These are phyloP conservation scores for Neolentinus lepideus DNA, from an alignment of 1,284 basidiomycete genomes.

Conservation along the genomic window DNA sequence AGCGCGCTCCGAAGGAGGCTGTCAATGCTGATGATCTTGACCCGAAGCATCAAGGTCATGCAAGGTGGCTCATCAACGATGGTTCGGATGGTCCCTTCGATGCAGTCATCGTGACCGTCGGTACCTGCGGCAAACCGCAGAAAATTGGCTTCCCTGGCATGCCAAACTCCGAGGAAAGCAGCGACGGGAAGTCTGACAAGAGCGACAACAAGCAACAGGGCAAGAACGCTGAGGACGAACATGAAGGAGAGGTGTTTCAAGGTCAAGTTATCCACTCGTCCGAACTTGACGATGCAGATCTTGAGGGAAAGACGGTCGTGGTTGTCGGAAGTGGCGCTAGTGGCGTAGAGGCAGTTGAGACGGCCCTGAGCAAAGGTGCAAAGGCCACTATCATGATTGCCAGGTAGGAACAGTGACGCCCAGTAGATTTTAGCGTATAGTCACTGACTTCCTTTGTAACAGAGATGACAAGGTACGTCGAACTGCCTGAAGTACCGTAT, in stretches of 20 bases:
- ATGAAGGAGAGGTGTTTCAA: constrained; percentile 19
- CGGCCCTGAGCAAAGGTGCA: constrained; percentile 37
- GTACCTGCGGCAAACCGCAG: constrained; percentile 50
- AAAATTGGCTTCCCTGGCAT: constrained; percentile 42
- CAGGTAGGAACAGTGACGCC: constrained; percentile 20
- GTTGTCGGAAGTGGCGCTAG: constrained; percentile 55
- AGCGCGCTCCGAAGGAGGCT: constrained; percentile 15
- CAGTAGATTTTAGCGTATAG: neutral
- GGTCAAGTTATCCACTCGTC: constrained; percentile 50
- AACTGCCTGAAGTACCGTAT: neutral
- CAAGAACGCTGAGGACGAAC: constrained; percentile 9
- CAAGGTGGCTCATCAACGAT: constrained; percentile 49
- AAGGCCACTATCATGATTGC: constrained; percentile 41
- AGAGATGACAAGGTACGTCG: constrained; percentile 24
- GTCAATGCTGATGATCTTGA: constrained; percentile 16
- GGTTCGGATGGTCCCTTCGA: constrained; percentile 44
- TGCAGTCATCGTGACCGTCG: constrained; percentile 48
- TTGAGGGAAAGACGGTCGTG: constrained; percentile 40
- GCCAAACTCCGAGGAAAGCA: constrained; percentile 20
- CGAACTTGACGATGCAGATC: constrained; percentile 32
- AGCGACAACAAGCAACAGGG: constrained; percentile 8
- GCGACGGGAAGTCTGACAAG: constrained; percentile 10
- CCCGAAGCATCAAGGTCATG: constrained; percentile 25
- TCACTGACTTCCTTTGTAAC: constrained; percentile 8
- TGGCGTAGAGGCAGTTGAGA: constrained; percentile 57